Conservation (phyloP, 257 asterid species). For the Penstemon eatonii region DNA sequence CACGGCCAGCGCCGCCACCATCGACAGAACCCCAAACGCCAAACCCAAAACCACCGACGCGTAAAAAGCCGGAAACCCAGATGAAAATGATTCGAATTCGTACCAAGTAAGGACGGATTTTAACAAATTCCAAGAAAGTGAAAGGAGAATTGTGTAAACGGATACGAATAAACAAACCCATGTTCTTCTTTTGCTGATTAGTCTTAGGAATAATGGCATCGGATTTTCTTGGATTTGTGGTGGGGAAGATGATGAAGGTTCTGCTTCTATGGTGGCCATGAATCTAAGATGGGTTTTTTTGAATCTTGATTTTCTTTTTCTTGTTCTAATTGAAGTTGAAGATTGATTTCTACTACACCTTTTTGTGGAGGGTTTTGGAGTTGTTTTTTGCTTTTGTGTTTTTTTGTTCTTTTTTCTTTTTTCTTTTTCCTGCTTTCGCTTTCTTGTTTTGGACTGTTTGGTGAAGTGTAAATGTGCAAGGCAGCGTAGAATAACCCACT, state of each 20-base stretch:
- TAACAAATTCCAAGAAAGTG: constrained; percentile 78
- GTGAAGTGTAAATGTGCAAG: too few relatives aligned
- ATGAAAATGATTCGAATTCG: constrained; percentile 31
- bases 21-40: constrained; percentile 74
- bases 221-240: neutral
- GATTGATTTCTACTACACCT: too few relatives aligned
- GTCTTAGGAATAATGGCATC: constrained; percentile 36
- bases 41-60: constrained; percentile 65
- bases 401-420: too few relatives aligned
- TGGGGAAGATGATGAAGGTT: neutral
- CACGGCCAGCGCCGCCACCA: constrained; percentile 86
- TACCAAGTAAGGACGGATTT: constrained; percentile 63
- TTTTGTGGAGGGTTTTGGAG: too few relatives aligned
- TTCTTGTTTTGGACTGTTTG: too few relatives aligned
- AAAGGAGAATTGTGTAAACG: constrained; percentile 64
- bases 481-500: too few relatives aligned
- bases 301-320: too few relatives aligned
- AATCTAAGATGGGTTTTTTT: too few relatives aligned
- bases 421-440: too few relatives aligned
- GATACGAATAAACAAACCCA: constrained; percentile 71
- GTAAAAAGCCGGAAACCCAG: constrained; percentile 61
- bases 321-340: too few relatives aligned
- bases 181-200: constrained; percentile 76
- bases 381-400: too few relatives aligned
- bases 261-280: neutral